Evolutionary conservation across 148 eudicot genomes (phyloP).

Genomic region (Spergularia marina): DNA sequence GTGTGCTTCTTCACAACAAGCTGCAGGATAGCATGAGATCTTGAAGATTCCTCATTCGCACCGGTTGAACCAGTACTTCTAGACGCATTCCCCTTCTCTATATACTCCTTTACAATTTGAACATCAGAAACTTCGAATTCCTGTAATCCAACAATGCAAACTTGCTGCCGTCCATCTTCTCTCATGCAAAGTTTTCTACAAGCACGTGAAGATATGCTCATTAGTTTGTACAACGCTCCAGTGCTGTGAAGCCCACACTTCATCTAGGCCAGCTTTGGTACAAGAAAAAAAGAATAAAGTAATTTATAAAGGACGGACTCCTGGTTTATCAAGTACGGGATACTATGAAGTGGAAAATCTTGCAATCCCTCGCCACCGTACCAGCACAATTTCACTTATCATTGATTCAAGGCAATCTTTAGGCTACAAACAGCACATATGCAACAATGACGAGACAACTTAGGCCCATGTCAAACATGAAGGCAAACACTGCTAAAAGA

Average conservation of each 20-base stretch:
- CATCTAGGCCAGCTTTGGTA: slow-evolving; percentile 2
- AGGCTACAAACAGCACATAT: no score
- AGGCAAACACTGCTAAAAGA: no score
- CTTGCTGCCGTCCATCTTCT: slow-evolving; percentile 98
- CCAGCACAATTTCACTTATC: no score
- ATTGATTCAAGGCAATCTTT: no score
- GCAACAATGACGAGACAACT: no score
- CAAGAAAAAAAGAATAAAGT: neutral
- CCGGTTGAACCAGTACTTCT: slow-evolving; percentile 99
- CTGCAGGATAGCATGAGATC: slow-evolving; percentile 98
- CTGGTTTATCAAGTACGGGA: neutral
- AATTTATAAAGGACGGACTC: neutral
- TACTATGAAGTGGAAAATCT: neutral
- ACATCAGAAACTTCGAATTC: slow-evolving; percentile 98
- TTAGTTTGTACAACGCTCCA: neutral
- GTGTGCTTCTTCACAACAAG: slow-evolving; percentile 87
- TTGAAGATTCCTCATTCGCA: slow-evolving; percentile 97
- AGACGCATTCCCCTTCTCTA: slow-evolving; percentile 82
- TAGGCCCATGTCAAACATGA: no score
- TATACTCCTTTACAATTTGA: slow-evolving; percentile 90
- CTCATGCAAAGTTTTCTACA: slow-evolving; percentile 93
- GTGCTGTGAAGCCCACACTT: neutral
- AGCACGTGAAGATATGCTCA: neutral
- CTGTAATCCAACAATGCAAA: slow-evolving; percentile 97
- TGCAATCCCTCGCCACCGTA: neutral